Evolutionary conservation across 2,329 filamentous ascomycete genomes (phyloP).

Genomic region (Myriosclerotinia curreyana): DNA sequence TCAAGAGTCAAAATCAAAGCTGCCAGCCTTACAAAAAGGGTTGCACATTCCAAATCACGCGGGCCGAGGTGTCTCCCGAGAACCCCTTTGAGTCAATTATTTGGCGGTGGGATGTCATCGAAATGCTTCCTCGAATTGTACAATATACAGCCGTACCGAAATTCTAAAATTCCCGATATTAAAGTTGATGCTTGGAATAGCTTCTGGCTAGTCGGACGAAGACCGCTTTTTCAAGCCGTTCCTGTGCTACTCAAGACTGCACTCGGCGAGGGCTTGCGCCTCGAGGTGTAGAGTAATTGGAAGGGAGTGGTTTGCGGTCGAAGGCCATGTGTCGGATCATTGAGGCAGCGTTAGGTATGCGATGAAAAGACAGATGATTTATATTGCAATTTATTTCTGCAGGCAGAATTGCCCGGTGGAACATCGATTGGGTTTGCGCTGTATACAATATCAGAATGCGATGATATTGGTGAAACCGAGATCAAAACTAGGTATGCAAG

Average conservation of each 20-base stretch:
- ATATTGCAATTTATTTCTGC: not conserved
- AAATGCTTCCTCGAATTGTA: not conserved
- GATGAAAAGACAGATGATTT: not conserved
- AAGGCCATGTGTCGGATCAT: not conserved
- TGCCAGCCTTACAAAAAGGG: not conserved
- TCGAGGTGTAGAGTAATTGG: not conserved
- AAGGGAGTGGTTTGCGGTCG: not conserved
- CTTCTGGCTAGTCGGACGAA: not conserved
- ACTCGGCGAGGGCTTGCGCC: not conserved
- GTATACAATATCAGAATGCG: not conserved
- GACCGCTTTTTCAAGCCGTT: not conserved
- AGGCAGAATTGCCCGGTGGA: not conserved
- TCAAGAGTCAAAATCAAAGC: not conserved
- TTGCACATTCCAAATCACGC: not conserved
- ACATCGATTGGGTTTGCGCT: too few species aligned
- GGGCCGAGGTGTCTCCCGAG: not conserved
- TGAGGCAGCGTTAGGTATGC: not conserved
- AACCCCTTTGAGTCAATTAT: too few species aligned
- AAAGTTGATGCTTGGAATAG: not conserved
- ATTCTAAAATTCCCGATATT: not conserved
- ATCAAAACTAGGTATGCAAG: not conserved
- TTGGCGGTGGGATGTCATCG: not conserved
- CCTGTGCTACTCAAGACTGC: conserved; percentile 3
- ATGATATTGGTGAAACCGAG: not conserved
- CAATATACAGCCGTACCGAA: not conserved